A percentile compares a stretch with the other conserved stretches of the same genome.
These are phyloP conservation scores for Citrus unshiu DNA, from an alignment of 345 rosid species.

Conservation along the genomic window DNA sequence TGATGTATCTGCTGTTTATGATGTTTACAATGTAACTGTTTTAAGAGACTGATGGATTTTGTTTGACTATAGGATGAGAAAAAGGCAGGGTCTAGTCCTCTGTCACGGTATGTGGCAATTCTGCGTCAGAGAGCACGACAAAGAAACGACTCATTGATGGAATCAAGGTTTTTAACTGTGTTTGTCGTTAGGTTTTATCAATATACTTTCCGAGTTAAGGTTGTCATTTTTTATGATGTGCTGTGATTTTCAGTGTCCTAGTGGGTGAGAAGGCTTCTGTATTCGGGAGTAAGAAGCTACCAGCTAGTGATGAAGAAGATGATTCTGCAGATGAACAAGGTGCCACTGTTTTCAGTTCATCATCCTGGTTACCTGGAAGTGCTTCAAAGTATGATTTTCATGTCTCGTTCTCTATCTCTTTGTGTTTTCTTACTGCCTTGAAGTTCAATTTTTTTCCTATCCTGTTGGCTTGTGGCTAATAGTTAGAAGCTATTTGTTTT, in stretches of 20 bases:
- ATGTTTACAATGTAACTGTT: too few relatives aligned
- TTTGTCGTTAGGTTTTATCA: background rate
- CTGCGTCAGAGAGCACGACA: conserved; percentile 65
- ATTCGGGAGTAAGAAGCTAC: conserved; percentile 41
- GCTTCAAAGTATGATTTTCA: conserved; percentile 47
- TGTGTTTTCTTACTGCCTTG: background rate
- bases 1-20: too few relatives aligned
- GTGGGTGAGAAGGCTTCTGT: conserved; percentile 73
- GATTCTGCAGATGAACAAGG: conserved; percentile 39
- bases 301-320: conserved; percentile 61
- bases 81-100: conserved; percentile 58
- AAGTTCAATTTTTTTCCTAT: background rate
- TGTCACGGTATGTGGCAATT: conserved; percentile 49
- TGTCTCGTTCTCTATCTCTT: background rate
- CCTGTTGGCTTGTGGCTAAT: background rate
- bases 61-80: conserved; percentile 55
- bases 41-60: background rate
- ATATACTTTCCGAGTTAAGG: background rate
- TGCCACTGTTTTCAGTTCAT: conserved; percentile 63
- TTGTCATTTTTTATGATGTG: conserved; percentile 1
- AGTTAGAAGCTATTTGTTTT: background rate
- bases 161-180: conserved; percentile 60
- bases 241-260: conserved; percentile 53
- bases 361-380: conserved; percentile 73
- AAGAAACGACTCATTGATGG: conserved; percentile 62